Evolutionary conservation across 164 flowering plant genomes (phyloP).

Genomic region (Stephania cephalantha): DNA sequence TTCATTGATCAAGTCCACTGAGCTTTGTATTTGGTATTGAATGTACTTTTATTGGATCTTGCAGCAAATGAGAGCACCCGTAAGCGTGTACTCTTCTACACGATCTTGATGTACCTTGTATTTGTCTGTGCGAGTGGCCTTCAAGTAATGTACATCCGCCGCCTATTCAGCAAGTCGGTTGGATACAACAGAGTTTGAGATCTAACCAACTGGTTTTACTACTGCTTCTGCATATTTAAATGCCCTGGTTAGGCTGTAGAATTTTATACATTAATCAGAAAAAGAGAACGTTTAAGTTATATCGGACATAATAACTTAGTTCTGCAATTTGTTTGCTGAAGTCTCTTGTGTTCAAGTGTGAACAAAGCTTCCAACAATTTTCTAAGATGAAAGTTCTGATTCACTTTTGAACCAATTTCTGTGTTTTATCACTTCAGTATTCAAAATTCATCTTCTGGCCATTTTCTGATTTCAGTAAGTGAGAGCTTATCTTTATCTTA

Average conservation of each 20-base stretch:
- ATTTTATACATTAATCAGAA: constrained; percentile 1
- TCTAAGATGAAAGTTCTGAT: not conserved
- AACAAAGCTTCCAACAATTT: not conserved
- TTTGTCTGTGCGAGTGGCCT: constrained; percentile 62
- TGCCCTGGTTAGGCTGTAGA: constrained; percentile 9
- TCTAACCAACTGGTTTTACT: not conserved
- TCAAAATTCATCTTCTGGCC: not conserved
- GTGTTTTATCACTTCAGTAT: not conserved
- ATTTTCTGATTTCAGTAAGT: too few relatives aligned
- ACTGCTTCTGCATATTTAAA: not conserved
- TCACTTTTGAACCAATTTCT: not conserved
- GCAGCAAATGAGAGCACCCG: constrained; percentile 99
- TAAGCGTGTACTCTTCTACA: constrained; percentile 74
- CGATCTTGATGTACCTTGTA: constrained; percentile 67
- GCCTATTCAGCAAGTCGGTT: constrained; percentile 86
- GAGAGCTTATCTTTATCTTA: not conserved
- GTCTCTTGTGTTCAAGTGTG: not conserved
- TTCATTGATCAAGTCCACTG: not conserved
- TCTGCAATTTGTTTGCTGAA: not conserved
- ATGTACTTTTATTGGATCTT: constrained; percentile 9
- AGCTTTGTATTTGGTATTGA: not conserved
- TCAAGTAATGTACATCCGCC: constrained; percentile 74
- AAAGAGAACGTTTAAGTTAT: not conserved
- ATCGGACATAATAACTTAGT: not conserved
- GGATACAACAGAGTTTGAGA: constrained; percentile 83